Evolutionary conservation across 2,329 filamentous ascomycete species (phyloP).

Genomic region (Fusarium ramigenum): DNA sequence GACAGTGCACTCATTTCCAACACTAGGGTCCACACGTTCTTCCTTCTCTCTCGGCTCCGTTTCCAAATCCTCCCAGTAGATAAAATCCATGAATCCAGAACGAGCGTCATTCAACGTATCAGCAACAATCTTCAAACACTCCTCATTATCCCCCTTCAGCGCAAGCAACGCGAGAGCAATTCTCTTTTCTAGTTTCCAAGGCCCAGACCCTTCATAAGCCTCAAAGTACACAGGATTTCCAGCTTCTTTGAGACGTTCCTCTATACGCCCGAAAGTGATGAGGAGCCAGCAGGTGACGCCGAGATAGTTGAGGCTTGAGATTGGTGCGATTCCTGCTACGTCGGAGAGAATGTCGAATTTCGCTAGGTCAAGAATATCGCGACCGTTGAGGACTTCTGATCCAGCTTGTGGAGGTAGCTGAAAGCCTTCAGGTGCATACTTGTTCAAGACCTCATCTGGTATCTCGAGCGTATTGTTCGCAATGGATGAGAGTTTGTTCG

Average conservation of each 20-base stretch:
- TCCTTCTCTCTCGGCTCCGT: not conserved
- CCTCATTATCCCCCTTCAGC: slow-evolving; percentile 1
- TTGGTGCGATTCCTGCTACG: slow-evolving; percentile 23
- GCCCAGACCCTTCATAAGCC: not conserved
- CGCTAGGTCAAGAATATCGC: slow-evolving; percentile 38
- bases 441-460: not conserved
- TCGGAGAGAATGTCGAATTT: slow-evolving; percentile 34
- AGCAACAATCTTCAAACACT: slow-evolving; percentile 10
- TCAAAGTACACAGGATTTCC: slow-evolving; percentile 34
- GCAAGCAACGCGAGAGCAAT: slow-evolving; percentile 2
- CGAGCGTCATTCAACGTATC: not conserved
- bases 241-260: slow-evolving; percentile 38
- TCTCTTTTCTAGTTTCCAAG: not conserved
- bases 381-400: not conserved
- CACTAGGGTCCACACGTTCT: not conserved
- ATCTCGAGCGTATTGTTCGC: not conserved
- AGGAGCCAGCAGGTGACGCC: slow-evolving; percentile 39
- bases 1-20: not conserved
- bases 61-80: slow-evolving; percentile 30
- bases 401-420: not conserved
- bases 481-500: not conserved
- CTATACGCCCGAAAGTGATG: slow-evolving; percentile 41
- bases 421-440: not conserved
- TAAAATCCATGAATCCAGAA: slow-evolving; percentile 6
- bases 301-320: slow-evolving; percentile 49